phyloP scores from a whole-genome alignment of 495 filamentous ascomycete genomes.

The Penicillium coffeae region DNA sequence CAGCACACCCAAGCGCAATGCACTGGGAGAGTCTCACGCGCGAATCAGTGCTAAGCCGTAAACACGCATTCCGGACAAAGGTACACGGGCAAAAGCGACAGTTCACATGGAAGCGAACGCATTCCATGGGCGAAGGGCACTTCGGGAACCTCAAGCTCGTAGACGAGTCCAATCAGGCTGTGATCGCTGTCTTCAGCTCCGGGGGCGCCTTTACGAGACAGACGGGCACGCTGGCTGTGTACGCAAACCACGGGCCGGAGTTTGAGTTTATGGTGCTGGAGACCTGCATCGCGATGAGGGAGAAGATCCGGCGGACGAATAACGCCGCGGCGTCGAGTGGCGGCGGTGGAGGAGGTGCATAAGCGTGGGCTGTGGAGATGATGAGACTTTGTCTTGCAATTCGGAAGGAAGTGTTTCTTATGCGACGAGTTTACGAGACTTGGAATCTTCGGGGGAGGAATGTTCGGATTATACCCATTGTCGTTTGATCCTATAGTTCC shows the following conservation, averaged over 20 bases:
- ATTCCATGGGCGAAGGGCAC: slow-evolving; percentile 12
- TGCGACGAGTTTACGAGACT: neutral
- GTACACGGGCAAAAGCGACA: slow-evolving; percentile 6
- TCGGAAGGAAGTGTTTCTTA: no score
- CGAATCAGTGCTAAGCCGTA: slow-evolving; percentile 12
- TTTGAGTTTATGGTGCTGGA: slow-evolving; percentile 21
- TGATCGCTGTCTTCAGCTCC: slow-evolving; percentile 29
- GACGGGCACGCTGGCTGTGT: slow-evolving; percentile 18
- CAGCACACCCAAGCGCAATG: slow-evolving; percentile 12
- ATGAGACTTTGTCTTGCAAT: neutral
- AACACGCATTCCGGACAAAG: slow-evolving; percentile 27
- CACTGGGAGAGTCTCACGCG: slow-evolving; percentile 26
- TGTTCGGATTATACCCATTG: neutral
- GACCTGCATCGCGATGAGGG: slow-evolving; percentile 19
- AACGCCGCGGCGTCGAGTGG: slow-evolving; percentile 1
- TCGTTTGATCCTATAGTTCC: neutral
- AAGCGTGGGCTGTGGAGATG: neutral
- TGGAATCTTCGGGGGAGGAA: no score
- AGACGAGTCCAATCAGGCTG: slow-evolving; percentile 12
- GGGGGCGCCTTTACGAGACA: slow-evolving; percentile 11
- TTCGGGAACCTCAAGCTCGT: slow-evolving; percentile 15
- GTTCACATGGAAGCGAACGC: slow-evolving; percentile 36
- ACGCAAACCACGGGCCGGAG: slow-evolving; percentile 10
- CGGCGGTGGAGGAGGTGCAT: slow-evolving; percentile 6
- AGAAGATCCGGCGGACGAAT: slow-evolving; percentile 11